Evolutionary conservation across 176 grass and related monocot genomes (phyloP).

Genomic region (Rhynchospora tenuis): DNA sequence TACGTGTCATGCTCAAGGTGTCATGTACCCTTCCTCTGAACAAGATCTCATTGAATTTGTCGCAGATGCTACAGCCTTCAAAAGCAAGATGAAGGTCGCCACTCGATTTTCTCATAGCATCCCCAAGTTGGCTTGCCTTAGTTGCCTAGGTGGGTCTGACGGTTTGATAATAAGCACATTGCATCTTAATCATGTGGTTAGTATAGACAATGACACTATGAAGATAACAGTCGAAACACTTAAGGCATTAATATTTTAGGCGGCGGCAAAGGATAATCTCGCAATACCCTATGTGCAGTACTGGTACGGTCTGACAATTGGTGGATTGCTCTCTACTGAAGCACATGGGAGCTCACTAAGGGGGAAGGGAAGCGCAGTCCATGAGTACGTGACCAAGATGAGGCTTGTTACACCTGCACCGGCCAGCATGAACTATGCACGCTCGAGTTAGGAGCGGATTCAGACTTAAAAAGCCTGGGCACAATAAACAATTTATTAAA

Average conservation of each 20-base stretch:
- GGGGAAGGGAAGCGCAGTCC: constrained; percentile 69
- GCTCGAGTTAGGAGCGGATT: constrained; percentile 11
- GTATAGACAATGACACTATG: constrained; percentile 2
- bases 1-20: constrained; percentile 31
- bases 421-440: constrained; percentile 34
- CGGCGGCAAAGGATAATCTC: constrained; percentile 25
- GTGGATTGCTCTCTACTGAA: constrained; percentile 59
- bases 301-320: constrained; percentile 67
- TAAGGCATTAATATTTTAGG: constrained; percentile 31
- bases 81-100: constrained; percentile 49
- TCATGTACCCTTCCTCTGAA: constrained; percentile 40
- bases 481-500: too few relatives aligned
- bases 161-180: constrained; percentile 52
- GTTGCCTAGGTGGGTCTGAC: constrained; percentile 39
- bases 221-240: constrained; percentile 42
- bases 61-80: constrained; percentile 17
- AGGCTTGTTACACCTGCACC: constrained; percentile 54
- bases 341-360: constrained; percentile 72
- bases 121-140: constrained; percentile 54
- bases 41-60: constrained; percentile 49
- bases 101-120: constrained; percentile 64
- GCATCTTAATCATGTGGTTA: constrained; percentile 36
- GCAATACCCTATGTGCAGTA: constrained; percentile 58
- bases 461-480: too few relatives aligned
- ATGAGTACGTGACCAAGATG: constrained; percentile 74